Base-by-base conservation (phyloP, 768 basidiomycete species). In the Polyporus arcularius region DNA sequence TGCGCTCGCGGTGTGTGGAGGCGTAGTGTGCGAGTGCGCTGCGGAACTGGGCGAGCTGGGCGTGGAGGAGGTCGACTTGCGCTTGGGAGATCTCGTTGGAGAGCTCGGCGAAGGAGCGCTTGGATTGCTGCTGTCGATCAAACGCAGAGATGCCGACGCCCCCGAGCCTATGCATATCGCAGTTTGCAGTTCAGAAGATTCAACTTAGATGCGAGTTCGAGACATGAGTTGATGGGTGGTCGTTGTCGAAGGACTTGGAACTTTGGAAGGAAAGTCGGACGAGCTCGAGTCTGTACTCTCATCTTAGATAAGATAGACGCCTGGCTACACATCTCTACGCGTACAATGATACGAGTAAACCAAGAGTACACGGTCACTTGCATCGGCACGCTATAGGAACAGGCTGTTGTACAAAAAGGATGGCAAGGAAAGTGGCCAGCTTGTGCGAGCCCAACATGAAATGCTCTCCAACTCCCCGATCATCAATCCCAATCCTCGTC, bases 81-180 rank as follows among this genome's bases (percentile, higher is more conserved):
- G 85, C 75, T 59, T 83, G 79, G 16, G 92, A 92, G 60, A 98
- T 81, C 63, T 87, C 83, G 26, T 81, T 82, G 2, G 94, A 96
- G 48, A 98, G 87, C 40, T 86, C 79, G 0, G 89, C 85, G 72
- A 91, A 99, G 11, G 90, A 92, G 10, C 85, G 83, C 38, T 89
- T 81, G 9, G 91, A 88, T 67, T 89, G 85, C 58, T 90, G 86
- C 69, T 95, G 91, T n/a, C 92, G 81, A 58, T 94, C 90, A 58
- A 98, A 90, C 10, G 92, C 95, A 3, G 93, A 92, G 16, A 96
- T 78, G 1, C 95, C 95, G 50, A 88, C 92, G 26, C 94, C 93
- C 59, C 92, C 85, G 2, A 83, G 79, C 63, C 91, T 79, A 72
- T 88, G 85, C 89, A 90, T 91, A 4, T n/a, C 56, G 28, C 11